Percentiles rank a stretch among this genome's conserved stretches.
These are phyloP conservation scores for Stentor coeruleus DNA, from an alignment of 73 alveolate species.

Conservation along the genomic window DNA sequence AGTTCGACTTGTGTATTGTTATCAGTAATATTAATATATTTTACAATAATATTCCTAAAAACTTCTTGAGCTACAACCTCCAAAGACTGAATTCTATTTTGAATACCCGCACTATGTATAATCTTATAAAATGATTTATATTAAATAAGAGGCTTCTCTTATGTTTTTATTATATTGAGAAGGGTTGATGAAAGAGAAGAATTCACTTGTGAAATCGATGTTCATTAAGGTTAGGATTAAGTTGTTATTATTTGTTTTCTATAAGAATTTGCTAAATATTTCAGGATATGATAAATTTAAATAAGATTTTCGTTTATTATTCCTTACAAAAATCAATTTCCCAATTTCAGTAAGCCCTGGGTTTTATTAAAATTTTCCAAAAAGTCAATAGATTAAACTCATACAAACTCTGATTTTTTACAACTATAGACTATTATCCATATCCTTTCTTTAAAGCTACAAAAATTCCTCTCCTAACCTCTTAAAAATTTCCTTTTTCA, in stretches of 20 bases:
- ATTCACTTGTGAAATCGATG: too few relatives aligned
- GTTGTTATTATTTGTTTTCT: background rate
- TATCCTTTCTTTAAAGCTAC: too few relatives aligned
- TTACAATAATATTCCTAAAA: background rate
- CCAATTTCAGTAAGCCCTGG: background rate
- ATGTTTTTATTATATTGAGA: too few relatives aligned
- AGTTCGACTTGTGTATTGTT: background rate
- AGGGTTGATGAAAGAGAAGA: too few relatives aligned
- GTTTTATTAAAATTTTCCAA: too few relatives aligned
- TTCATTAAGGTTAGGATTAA: background rate
- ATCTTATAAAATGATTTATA: background rate
- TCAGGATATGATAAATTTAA: background rate
- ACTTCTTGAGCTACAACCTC: background rate
- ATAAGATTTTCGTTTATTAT: background rate
- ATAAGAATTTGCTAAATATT: background rate
- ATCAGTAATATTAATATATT: background rate
- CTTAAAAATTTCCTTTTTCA: too few relatives aligned
- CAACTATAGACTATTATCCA: too few relatives aligned
- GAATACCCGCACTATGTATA: conserved; percentile 9
- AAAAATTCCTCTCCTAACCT: too few relatives aligned
- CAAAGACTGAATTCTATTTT: background rate
- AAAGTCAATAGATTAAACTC: too few relatives aligned
- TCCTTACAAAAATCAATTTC: background rate
- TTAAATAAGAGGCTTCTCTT: background rate
- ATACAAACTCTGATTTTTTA: too few relatives aligned